Evolutionary conservation across 805 yeast species (phyloP), one percentile per base, ranked within the genome.

Genomic region (Groenewaldozyma salmanticensis): DNA sequence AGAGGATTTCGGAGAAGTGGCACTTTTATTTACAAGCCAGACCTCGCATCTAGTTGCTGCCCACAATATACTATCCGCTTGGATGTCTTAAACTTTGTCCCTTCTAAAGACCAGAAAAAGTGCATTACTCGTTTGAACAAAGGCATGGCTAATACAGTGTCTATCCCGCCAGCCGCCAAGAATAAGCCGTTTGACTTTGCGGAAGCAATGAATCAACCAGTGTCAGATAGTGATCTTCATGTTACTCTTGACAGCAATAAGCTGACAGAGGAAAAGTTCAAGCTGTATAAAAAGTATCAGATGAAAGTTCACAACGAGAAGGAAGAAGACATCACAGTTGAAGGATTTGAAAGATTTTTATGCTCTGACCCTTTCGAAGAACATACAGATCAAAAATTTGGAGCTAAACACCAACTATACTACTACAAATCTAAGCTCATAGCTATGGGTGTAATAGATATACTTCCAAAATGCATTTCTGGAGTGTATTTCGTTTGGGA

Each of bases 401-500:
- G 45, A 2, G 7, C 24, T 4, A 22, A 72, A 2, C 96, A 87
- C 58, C 94, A 85, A 53, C 72, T 84, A 55, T 87, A 85, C 54
- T 83, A 80, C 51, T 57, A 70, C 15, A 72, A 82, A 35, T 75
- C 60, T 3, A 67, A 70, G 46, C 64, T 87, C 17, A 73, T 83
- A 32, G 95, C 90, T 1, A 61, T 87, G 27, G 83, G 83, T 0
- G 84, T 87, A 1, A 54, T 81, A 22, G 96, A 87, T 58, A 62
- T 87, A 17, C 58, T 88, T 27, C 94, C 95, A 0, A 59, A 74
- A 20, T 35, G 52, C 18, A 58, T 88, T 0, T 85, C 95, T 0
- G 78, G 94, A 0, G 88, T 88, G 1, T 87, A 88, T 57, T 82
- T 88, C 55, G 75, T 87, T 9, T 85, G 92, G 83, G 88, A 86